phyloP scores from a whole-genome alignment of 495 filamentous ascomycete species.

The Cercophora scortea region DNA sequence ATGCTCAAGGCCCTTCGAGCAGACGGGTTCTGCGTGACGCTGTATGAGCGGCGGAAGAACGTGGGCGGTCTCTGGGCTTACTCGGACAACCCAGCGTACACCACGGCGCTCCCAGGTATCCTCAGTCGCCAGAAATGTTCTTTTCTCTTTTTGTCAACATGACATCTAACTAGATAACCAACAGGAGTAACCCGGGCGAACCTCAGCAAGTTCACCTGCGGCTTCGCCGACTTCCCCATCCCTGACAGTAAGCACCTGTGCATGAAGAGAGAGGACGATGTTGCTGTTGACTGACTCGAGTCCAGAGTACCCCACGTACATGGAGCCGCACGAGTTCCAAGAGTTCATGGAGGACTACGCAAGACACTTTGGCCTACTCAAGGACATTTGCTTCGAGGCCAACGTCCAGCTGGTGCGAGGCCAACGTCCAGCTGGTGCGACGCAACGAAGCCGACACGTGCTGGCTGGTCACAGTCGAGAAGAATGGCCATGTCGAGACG shows the following conservation, averaged over 20 bases:
- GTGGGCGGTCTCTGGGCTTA: constrained; percentile 34
- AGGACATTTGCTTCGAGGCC: constrained; percentile 6
- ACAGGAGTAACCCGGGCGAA: constrained; percentile 18
- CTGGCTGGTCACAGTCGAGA: constrained; percentile 17
- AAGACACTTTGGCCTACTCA: constrained; percentile 9
- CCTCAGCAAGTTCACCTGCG: constrained; percentile 28
- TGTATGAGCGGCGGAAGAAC: constrained; percentile 24
- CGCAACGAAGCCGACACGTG: constrained; percentile 1
- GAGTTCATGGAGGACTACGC: constrained; percentile 24
- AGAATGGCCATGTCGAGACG: constrained; percentile 9
- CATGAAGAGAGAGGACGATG: too few relatives aligned
- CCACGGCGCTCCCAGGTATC: constrained; percentile 19
- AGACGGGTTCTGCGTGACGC: constrained; percentile 29
- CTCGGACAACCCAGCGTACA: constrained; percentile 21
- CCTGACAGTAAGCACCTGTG: constrained; percentile 24
- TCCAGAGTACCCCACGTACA: constrained; percentile 18
- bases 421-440: constrained; percentile 1
- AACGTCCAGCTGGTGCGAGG: not conserved
- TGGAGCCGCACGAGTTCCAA: constrained; percentile 17
- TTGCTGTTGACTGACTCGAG: not conserved
- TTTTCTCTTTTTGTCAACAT: constrained; percentile 1
- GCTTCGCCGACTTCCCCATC: constrained; percentile 28
- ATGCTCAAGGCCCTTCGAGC: constrained; percentile 30
- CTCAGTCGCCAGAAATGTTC: not conserved
- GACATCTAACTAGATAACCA: not conserved